Conservation (phyloP, 176 grass and related monocot genomes). For the Triticum monococcum region DNA sequence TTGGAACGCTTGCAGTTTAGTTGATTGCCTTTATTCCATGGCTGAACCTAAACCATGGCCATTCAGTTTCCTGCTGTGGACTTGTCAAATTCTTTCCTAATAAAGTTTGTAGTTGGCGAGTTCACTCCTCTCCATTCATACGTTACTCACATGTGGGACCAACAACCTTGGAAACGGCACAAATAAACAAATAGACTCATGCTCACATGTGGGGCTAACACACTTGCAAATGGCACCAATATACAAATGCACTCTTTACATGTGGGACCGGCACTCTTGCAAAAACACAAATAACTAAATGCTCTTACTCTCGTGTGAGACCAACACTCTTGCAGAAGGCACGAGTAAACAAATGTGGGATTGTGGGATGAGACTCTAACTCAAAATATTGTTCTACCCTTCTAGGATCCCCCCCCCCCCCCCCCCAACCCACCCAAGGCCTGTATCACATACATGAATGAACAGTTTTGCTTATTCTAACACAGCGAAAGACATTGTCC, state of each 20-base stretch:
- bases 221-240: background rate
- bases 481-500: too few relatives aligned
- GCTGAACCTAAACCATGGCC: constrained; percentile 20
- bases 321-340: too few relatives aligned
- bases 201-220: background rate
- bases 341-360: too few relatives aligned
- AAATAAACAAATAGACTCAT: background rate
- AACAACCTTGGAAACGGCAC: background rate
- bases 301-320: too few relatives aligned
- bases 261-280: background rate
- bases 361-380: too few relatives aligned
- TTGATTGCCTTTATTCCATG: background rate
- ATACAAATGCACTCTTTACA: background rate
- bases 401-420: too few relatives aligned
- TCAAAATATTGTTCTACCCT: too few relatives aligned
- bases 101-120: background rate
- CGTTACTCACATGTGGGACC: background rate
- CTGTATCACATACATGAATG: too few relatives aligned
- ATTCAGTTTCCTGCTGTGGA: background rate
- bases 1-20: constrained; percentile 20
- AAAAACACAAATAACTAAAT: too few relatives aligned
- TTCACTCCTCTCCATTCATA: background rate
- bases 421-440: too few relatives aligned
- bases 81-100: background rate
- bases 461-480: too few relatives aligned